phyloP scores from a whole-genome alignment of 78 protist species.

The Cavenderia fasciculata region DNA sequence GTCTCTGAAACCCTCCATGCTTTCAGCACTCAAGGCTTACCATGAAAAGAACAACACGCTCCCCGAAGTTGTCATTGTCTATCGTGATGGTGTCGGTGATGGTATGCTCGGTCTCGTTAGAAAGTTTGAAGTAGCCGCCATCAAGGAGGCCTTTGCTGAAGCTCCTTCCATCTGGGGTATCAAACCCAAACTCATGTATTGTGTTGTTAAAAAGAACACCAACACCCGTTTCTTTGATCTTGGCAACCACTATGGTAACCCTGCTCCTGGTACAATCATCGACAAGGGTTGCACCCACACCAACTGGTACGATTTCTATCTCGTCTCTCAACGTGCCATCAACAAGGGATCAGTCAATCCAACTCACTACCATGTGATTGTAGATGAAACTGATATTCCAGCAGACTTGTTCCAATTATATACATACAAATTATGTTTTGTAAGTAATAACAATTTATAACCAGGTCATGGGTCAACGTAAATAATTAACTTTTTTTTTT shows the following conservation, averaged over 20 bases:
- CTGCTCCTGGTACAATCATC: conserved; percentile 54
- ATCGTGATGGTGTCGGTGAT: conserved; percentile 75
- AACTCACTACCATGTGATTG: conserved; percentile 56
- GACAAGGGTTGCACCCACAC: neutral
- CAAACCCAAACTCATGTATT: conserved; percentile 33
- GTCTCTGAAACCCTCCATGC: too few species aligned
- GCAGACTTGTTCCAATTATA: conserved; percentile 2
- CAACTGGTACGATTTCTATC: conserved; percentile 30
- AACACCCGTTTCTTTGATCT: conserved; percentile 20
- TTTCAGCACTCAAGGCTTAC: too few species aligned
- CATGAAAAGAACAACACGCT: neutral
- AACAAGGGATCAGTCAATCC: conserved; percentile 59
- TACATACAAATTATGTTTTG: conserved; percentile 21
- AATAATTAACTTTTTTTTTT: too few species aligned
- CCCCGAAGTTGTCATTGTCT: conserved; percentile 22
- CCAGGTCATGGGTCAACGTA: too few species aligned
- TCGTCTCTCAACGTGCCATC: conserved; percentile 28
- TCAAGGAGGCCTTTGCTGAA: neutral
- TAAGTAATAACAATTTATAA: conserved; percentile 3
- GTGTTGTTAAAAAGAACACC: conserved; percentile 51
- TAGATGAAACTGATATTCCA: conserved; percentile 9
- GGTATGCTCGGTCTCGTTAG: conserved; percentile 25
- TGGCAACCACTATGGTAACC: neutral
- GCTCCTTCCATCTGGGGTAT: neutral
- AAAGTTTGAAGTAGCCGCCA: neutral